Evolutionary conservation across 306 rosid genomes (phyloP).

Genomic region (Citrullus colocynthis): DNA sequence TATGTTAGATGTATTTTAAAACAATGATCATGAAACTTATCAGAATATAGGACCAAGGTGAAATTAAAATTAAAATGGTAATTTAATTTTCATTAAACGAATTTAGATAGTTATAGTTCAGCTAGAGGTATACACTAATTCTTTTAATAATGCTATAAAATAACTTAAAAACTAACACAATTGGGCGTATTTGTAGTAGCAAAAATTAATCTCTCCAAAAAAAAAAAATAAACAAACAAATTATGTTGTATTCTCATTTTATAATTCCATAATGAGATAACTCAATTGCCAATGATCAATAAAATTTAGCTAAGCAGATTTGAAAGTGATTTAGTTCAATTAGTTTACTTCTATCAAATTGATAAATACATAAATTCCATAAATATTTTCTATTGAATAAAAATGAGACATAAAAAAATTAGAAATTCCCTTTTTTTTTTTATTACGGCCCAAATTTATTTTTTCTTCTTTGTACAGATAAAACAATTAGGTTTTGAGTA

Average conservation of each 20-base stretch:
- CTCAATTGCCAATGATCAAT: neutral
- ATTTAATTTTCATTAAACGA: neutral
- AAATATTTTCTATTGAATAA: too few species aligned
- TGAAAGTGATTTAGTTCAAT: neutral
- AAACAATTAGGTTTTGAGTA: neutral
- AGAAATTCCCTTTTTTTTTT: neutral
- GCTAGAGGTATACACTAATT: too few species aligned
- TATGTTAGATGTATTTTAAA: too few species aligned
- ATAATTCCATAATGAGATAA: neutral
- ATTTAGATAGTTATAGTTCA: too few species aligned
- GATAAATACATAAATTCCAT: neutral
- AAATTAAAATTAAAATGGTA: neutral
- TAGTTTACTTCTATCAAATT: neutral
- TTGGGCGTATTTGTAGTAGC: neutral
- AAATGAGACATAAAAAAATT: neutral
- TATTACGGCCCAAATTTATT: neutral
- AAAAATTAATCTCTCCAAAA: neutral
- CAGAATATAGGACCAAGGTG: too few species aligned
- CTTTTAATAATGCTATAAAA: too few species aligned
- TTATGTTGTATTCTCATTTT: neutral
- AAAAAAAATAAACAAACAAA: too few species aligned
- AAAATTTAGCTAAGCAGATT: neutral
- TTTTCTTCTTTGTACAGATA: neutral
- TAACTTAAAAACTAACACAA: neutral
- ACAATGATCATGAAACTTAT: too few species aligned